phyloP scores from a whole-genome alignment of 352 stramenopile genomes.

The Globisporangium irregulare region DNA sequence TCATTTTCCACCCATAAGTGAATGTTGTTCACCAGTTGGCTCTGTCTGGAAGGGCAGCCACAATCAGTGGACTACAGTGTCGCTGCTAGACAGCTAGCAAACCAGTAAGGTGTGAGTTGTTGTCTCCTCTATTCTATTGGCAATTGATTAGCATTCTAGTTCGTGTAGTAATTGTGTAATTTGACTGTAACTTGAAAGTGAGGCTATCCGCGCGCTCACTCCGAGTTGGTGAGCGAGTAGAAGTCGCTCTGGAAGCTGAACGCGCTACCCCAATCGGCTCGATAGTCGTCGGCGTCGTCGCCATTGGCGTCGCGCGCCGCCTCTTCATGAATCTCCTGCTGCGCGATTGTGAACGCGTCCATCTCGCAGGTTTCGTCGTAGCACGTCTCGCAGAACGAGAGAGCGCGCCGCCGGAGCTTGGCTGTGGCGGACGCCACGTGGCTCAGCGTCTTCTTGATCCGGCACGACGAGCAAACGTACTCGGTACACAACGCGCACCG shows the following conservation, averaged over 20 bases:
- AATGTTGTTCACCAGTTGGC: too few relatives aligned
- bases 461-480: constrained; percentile 7
- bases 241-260: constrained; percentile 2
- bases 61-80: too few relatives aligned
- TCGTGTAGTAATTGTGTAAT: not conserved
- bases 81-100: too few relatives aligned
- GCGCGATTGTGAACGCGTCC: not conserved
- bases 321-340: not conserved
- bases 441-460: constrained; percentile 11
- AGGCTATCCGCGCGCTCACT: not conserved
- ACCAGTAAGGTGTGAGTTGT: too few relatives aligned
- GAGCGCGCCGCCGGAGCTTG: not conserved
- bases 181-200: not conserved
- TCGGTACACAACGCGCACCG: not conserved
- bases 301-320: not conserved
- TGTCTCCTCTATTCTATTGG: not conserved
- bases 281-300: constrained; percentile 1
- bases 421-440: constrained; percentile 1
- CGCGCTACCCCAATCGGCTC: not conserved
- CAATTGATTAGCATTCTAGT: not conserved
- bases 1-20: too few relatives aligned
- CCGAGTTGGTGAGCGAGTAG: not conserved
- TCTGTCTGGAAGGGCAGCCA: too few relatives aligned
- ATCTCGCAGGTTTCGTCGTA: not conserved
- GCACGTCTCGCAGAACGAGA: constrained; percentile 1